phyloP scores from a whole-genome alignment of 495 filamentous ascomycete genomes.

The Neurospora africana region DNA sequence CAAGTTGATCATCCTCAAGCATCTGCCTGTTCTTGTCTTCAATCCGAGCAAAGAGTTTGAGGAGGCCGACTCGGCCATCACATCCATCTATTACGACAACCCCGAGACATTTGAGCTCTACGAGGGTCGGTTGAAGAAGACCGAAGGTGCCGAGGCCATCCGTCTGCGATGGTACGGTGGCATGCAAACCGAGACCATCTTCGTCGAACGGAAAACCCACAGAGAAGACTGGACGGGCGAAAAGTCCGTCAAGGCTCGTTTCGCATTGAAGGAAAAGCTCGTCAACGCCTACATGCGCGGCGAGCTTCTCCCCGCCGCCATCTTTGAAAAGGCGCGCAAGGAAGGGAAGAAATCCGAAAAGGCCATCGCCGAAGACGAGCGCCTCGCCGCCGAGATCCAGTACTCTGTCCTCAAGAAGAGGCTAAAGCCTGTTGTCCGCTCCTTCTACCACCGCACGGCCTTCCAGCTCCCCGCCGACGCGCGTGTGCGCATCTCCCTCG shows the following conservation, averaged over 20 bases:
- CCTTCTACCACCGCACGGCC: conserved; percentile 95
- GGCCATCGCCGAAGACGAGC: conserved; percentile 82
- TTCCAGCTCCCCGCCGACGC: conserved; percentile 97
- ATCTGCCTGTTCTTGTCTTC: conserved; percentile 94
- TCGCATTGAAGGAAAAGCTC: conserved; percentile 91
- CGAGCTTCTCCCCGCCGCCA: conserved; percentile 63
- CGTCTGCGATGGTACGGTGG: conserved; percentile 95
- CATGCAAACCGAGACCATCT: conserved; percentile 89
- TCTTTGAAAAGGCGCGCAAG: conserved; percentile 90
- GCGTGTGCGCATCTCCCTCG: conserved; percentile 89
- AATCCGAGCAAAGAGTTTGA: conserved; percentile 97
- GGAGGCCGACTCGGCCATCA: conserved; percentile 78
- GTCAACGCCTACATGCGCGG: conserved; percentile 83
- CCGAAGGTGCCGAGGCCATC: conserved; percentile 93
- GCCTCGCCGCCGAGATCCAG: conserved; percentile 83
- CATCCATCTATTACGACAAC: conserved; percentile 97
- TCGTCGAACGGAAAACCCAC: conserved; percentile 96
- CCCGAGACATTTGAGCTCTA: conserved; percentile 89
- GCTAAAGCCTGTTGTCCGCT: conserved; percentile 75
- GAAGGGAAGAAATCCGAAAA: conserved; percentile 86
- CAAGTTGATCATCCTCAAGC: conserved; percentile 95
- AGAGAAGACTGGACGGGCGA: conserved; percentile 99
- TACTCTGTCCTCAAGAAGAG: conserved; percentile 79
- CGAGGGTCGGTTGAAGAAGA: conserved; percentile 88
- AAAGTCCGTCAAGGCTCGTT: conserved; percentile 96